Conservation (phyloP, 768 basidiomycete species). For the Mycena rosella region DNA sequence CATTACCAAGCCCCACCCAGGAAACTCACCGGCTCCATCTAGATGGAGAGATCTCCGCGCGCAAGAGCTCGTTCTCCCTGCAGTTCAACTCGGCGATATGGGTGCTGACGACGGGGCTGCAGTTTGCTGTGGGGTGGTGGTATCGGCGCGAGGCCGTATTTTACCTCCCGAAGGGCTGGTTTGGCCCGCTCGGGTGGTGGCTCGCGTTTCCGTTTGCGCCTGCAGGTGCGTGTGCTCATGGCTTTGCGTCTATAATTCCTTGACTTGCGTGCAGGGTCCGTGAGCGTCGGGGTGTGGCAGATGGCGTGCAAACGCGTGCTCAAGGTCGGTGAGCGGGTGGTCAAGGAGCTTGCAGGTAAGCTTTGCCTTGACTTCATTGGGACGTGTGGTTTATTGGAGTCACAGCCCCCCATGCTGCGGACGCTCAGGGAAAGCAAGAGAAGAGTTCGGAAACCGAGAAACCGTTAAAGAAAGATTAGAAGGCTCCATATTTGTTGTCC, state of each 20-base stretch:
- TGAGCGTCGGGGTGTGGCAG: conserved; percentile 95
- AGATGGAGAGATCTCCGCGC: conserved; percentile 77
- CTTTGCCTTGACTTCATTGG: background rate
- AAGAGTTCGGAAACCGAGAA: background rate
- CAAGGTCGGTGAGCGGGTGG: conserved; percentile 77
- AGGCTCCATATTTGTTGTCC: too few species aligned
- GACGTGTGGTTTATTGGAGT: background rate
- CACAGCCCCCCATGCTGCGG: background rate
- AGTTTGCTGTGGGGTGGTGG: conserved; percentile 91
- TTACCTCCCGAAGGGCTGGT: conserved; percentile 92
- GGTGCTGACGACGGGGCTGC: conserved; percentile 88
- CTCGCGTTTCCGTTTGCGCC: conserved; percentile 94
- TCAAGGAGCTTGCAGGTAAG: conserved; percentile 64
- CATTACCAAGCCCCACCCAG: background rate
- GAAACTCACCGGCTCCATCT: conserved; percentile 14
- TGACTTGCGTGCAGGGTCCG: conserved; percentile 70
- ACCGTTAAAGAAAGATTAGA: too few species aligned
- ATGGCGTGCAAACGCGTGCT: conserved; percentile 94
- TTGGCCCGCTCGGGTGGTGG: conserved; percentile 91
- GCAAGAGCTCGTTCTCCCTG: conserved; percentile 72
- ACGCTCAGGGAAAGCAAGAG: background rate
- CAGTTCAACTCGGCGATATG: conserved; percentile 84
- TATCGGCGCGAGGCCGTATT: conserved; percentile 93
- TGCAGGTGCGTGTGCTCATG: conserved; percentile 64
- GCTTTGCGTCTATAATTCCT: conserved; percentile 13